These are phyloP conservation scores for Anethum foeniculum DNA, from an alignment of 140 eudicot genomes.

Conservation along the genomic window DNA sequence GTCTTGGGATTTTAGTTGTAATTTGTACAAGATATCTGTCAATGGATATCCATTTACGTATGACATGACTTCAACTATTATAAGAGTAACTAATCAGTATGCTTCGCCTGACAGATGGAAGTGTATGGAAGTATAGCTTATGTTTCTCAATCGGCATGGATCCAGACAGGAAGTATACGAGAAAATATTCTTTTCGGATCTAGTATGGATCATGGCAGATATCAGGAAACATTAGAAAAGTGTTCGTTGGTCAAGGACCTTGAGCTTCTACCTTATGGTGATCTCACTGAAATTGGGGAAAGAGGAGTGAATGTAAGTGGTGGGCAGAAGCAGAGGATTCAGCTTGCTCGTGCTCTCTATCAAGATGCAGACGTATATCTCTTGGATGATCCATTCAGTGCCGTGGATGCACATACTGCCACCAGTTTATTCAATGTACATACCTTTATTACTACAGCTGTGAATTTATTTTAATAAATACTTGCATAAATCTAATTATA, in stretches of 20 bases:
- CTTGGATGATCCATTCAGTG: conserved; percentile 97
- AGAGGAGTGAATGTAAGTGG: conserved; percentile 98
- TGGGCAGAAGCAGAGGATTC: conserved; percentile 94
- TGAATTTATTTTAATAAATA: neutral
- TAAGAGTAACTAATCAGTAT: neutral
- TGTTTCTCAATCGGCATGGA: conserved; percentile 96
- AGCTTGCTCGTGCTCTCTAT: conserved; percentile 95
- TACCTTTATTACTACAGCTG: neutral
- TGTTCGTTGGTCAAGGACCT: conserved; percentile 80
- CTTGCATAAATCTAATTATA: conserved; percentile 3
- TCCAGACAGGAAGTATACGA: conserved; percentile 86
- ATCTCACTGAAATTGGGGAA: conserved; percentile 92
- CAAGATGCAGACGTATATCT: conserved; percentile 92
- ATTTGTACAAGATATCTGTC: too few species aligned
- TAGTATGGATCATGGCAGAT: conserved; percentile 45
- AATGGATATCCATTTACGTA: neutral
- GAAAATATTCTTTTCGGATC: conserved; percentile 86
- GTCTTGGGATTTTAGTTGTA: neutral
- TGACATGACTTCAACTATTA: neutral
- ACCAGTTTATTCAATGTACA: conserved; percentile 70
- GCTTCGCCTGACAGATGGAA: conserved; percentile 42
- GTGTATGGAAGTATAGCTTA: conserved; percentile 75
- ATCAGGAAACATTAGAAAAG: conserved; percentile 61
- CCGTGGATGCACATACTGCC: conserved; percentile 97
- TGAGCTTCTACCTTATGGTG: conserved; percentile 65